Evolutionary conservation across 108 stramenopile genomes (phyloP), one percentile per base, ranked within the genome.

Genomic region (Aurantiochytrium sp.): DNA sequence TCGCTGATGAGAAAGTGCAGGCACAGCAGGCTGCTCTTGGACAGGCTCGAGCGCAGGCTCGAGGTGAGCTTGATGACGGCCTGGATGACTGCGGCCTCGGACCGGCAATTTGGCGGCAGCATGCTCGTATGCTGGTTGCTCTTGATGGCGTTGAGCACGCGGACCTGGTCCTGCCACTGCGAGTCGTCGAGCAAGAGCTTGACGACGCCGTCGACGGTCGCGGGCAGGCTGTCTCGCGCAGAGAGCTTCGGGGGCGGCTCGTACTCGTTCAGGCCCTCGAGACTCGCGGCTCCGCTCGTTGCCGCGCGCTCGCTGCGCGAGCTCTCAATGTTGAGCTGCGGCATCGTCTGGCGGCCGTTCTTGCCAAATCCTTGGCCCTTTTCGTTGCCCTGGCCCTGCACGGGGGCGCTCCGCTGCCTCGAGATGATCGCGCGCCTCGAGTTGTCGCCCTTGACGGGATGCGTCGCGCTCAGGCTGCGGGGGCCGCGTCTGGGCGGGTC

Each of bases 41-140:
- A 81, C 12, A 81, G 73, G 24, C 21, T 30, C 32, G 73, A 81
- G 39, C 73, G 39, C 27, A 81, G 45, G 73, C 73, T 81, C 4
- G 73, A 81, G 12, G 73, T 81, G 45, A 81, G 73, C 45, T 81
- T 81, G 73, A 81, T 81, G 4, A 81, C 73, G n/a, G 42, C 73
- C 42, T 81, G 73, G 19, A 81, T 48, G 19, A 81, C 42, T 0
- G 45, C 39, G 6, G 73, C 24, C 21, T 81, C 73, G 1, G 73
- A 48, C 15, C 73, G 39, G 45, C 2, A 81, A 42, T 48, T 48
- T 27, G 73, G 45, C 6, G 73, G 45, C 6, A 81, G 45, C 34
- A 65, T 12, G 2, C 59, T 2, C 17, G 39, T 41, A 24, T 81
- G 73, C 24, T 81, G 73, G 24, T 81, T 81, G 12, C 42, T 81